Evolutionary conservation across 2,329 filamentous ascomycete species (phyloP).

Genomic region (Scedosporium apiospermum): DNA sequence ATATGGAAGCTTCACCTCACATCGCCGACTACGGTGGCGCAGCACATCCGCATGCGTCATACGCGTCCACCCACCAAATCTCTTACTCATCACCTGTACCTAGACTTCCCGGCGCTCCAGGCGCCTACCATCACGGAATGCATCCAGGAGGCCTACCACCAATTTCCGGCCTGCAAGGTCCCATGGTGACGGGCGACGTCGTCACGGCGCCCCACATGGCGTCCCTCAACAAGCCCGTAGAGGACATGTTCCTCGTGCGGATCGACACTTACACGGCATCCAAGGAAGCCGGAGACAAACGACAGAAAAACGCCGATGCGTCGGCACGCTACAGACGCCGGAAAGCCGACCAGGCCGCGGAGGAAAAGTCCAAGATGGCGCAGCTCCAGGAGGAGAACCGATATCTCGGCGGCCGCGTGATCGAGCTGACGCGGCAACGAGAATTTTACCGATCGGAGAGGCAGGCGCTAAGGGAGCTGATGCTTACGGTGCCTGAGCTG

Average conservation of each 20-base stretch:
- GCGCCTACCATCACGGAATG: not conserved
- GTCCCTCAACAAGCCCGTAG: not conserved
- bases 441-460: constrained; percentile 5
- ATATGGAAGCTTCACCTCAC: not conserved
- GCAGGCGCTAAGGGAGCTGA: not conserved
- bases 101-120: not conserved
- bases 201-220: not conserved
- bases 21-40: not conserved
- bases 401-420: constrained; percentile 4
- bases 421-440: constrained; percentile 3
- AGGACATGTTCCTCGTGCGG: constrained; percentile 1
- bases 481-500: not conserved
- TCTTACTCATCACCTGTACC: not conserved
- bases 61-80: not conserved
- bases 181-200: not conserved
- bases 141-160: not conserved
- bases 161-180: not conserved
- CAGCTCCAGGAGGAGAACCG: constrained; percentile 58
- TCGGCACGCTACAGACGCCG: constrained; percentile 74
- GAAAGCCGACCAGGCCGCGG: constrained; percentile 67
- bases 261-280: constrained; percentile 75
- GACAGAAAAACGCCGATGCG: constrained; percentile 74
- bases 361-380: constrained; percentile 48
- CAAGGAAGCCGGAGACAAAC: constrained; percentile 73
- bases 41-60: not conserved